These are phyloP conservation scores for Chlamydomonas urium DNA, from an alignment of 139 green algal genomes.

Conservation along the genomic window DNA sequence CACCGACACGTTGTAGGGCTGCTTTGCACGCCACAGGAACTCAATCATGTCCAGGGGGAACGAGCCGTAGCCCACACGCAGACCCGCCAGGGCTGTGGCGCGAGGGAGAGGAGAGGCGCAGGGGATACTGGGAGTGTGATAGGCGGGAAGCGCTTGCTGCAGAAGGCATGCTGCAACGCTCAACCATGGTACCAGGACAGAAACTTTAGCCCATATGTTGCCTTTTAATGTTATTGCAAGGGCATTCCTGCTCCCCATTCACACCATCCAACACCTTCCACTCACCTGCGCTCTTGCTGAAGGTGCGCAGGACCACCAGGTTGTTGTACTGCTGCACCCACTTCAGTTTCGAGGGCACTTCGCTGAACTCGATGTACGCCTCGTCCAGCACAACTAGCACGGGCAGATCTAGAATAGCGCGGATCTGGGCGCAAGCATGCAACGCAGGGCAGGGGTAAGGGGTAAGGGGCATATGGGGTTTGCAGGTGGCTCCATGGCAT, in stretches of 20 bases:
- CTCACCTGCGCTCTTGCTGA: constrained; percentile 89
- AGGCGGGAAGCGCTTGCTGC: too few relatives aligned
- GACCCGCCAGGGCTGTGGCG: constrained; percentile 44
- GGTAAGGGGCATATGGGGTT: too few relatives aligned
- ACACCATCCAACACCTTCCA: too few relatives aligned
- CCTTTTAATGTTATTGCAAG: too few relatives aligned
- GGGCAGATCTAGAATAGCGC: constrained; percentile 71
- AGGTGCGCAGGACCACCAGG: constrained; percentile 96
- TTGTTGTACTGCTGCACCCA: constrained; percentile 84
- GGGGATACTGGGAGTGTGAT: too few relatives aligned
- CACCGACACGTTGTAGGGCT: constrained; percentile 98
- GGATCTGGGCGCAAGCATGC: too few relatives aligned
- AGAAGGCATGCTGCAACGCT: too few relatives aligned
- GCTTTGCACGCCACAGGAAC: constrained; percentile 96
- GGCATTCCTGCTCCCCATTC: too few relatives aligned
- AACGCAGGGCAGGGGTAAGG: too few relatives aligned
- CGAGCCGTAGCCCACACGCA: constrained; percentile 61
- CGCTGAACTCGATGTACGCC: constrained; percentile 97
- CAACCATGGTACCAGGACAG: too few relatives aligned
- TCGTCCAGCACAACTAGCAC: constrained; percentile 98
- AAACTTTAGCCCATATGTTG: too few relatives aligned
- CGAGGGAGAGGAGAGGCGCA: not conserved
- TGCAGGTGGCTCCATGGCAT: too few relatives aligned
- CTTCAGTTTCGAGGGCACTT: constrained; percentile 28
- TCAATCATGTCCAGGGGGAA: constrained; percentile 70